phyloP scores from a whole-genome alignment of 805 yeast species.

The Myxozyma melibiosi region DNA sequence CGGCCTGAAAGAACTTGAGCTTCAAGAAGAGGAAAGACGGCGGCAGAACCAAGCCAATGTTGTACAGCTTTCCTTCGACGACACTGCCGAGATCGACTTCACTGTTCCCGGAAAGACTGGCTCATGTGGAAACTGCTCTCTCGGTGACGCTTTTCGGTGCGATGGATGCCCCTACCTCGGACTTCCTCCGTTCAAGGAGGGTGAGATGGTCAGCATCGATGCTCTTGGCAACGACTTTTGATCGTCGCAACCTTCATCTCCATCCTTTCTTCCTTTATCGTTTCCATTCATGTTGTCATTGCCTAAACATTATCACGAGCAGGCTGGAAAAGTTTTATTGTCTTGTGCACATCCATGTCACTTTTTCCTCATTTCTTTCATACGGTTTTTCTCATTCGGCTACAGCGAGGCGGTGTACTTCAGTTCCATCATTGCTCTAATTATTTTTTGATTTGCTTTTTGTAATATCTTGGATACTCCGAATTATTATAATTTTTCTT shows the following conservation, averaged over 20 bases:
- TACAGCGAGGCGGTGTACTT: no score
- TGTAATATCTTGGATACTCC: not conserved
- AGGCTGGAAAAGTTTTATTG: no score
- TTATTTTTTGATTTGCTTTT: not conserved
- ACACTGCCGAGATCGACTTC: conserved; percentile 87
- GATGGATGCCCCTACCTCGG: conserved; percentile 98
- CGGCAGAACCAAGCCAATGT: conserved; percentile 48
- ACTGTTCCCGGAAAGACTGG: conserved; percentile 91
- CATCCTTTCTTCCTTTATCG: not conserved
- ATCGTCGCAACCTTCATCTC: not conserved
- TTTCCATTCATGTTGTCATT: no score
- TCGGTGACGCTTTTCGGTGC: conserved; percentile 98
- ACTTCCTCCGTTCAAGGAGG: conserved; percentile 97
- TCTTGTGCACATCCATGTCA: no score
- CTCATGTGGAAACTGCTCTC: conserved; percentile 95
- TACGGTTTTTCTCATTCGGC: no score
- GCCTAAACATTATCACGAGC: no score
- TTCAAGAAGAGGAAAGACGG: conserved; percentile 49
- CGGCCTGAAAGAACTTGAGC: conserved; percentile 87
- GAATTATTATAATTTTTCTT: not conserved
- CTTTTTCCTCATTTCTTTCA: no score
- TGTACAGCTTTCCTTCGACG: conserved; percentile 62
- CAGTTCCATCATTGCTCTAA: no score
- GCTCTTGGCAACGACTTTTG: conserved; percentile 36
- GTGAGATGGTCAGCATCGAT: conserved; percentile 79